phyloP scores from a whole-genome alignment of 2,329 filamentous ascomycete genomes.

The Myotisia sp. region DNA sequence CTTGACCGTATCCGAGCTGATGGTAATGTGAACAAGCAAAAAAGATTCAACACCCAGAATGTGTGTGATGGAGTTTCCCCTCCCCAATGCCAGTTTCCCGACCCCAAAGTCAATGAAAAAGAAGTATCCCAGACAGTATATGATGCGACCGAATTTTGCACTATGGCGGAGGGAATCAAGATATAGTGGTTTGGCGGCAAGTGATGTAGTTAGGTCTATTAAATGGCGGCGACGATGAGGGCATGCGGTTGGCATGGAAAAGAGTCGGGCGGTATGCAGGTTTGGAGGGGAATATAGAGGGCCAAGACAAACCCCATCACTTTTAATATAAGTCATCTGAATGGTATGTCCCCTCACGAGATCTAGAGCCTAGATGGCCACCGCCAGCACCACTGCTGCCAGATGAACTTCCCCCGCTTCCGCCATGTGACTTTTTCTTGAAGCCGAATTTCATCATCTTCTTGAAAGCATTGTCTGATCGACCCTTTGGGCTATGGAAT shows the following conservation, averaged over 20 bases:
- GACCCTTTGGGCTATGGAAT: conserved; percentile 26
- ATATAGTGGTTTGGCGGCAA: too few species aligned
- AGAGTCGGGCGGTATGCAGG: neutral
- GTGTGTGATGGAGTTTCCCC: too few species aligned
- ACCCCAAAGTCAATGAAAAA: too few species aligned
- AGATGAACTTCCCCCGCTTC: neutral
- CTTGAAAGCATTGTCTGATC: conserved; percentile 38
- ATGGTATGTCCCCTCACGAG: neutral
- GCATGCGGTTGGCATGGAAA: neutral
- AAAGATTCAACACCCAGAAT: conserved; percentile 4
- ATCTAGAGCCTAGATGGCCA: neutral
- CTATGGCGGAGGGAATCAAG: too few species aligned
- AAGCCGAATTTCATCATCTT: conserved; percentile 39
- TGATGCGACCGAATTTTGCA: too few species aligned
- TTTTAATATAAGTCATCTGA: conserved; percentile 1
- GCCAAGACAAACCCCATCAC: neutral
- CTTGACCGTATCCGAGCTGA: too few species aligned
- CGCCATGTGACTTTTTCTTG: conserved; percentile 21
- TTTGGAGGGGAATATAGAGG: neutral
- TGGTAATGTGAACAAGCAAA: conserved; percentile 8
- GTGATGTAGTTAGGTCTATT: too few species aligned
- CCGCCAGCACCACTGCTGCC: neutral
- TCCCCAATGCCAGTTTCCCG: too few species aligned
- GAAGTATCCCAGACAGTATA: too few species aligned
- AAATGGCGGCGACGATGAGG: too few species aligned